Evolutionary conservation across 2,329 filamentous ascomycete species (phyloP), one percentile per base, ranked within the genome.

Genomic region (Colletotrichum somersetense): DNA sequence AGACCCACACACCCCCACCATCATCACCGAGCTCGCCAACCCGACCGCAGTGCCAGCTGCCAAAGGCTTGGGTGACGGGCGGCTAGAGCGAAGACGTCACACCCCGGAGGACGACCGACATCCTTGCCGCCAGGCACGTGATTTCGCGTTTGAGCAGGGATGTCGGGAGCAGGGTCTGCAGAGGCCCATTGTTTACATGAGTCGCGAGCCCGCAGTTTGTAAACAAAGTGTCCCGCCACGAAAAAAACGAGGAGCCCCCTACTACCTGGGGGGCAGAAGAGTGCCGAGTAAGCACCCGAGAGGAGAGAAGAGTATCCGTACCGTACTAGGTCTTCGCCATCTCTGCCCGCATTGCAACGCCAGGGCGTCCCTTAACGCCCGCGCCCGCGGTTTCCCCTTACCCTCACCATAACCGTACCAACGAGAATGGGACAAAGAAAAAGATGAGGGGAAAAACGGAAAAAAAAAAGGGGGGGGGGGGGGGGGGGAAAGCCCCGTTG

Each of bases 111-210:
- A 26, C 26, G 23, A 8, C 55, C 16, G 18, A 8, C 26, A 67
- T 61, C 50, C 66, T 30, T 46, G 44, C 10, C 7, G 7, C 2
- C 2, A 3, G 3, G 8, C 71, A 73, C 71, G 69, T 73, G 71
- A 73, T 33, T 64, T 73, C 71, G 71, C 71, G 71, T 44, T 26
- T 20, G 16, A 56, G 44, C 68, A 58, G 52, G 68, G 71, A 23
- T 58, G 26, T 58, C 20, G 30, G 38, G 23, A 33, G 50, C 66
- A 61, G 58, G 63, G 63, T 63, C 59, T 67, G 66, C 69, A 69
- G 33, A 53, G 66, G 65, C 69, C 64, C 26, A 67, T 65, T 73
- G 63, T 73, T 73, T 64, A 73, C 71, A 73, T 67, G 71, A 67
- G 58, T 73, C 71, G 71, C 71, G 71, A 61, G 44, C 26, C 57